These are phyloP conservation scores for Colletotrichum viniferum DNA, from an alignment of 2,329 filamentous ascomycete species.

Conservation along the genomic window DNA sequence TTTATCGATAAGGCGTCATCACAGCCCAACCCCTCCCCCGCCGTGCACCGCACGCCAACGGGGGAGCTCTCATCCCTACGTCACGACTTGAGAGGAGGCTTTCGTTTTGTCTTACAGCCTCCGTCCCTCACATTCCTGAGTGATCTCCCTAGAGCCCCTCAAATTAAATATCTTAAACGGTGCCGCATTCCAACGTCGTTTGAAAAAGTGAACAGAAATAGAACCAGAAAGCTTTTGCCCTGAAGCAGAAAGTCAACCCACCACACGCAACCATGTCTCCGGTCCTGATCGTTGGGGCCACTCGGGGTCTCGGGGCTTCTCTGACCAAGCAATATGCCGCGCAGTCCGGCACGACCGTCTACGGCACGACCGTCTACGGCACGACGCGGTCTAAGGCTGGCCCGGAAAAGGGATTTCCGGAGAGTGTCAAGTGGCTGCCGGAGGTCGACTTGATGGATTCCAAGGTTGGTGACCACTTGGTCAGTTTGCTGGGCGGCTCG, in stretches of 20 bases:
- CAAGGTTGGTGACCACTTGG: constrained; percentile 51
- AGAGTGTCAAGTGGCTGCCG: constrained; percentile 59
- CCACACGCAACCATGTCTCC: constrained; percentile 41
- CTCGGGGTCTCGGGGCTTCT: constrained; percentile 69
- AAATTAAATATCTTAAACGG: not conserved
- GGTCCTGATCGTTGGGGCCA: constrained; percentile 70
- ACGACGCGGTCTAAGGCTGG: constrained; percentile 56
- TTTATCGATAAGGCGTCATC: constrained; percentile 21
- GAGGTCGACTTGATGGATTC: constrained; percentile 59
- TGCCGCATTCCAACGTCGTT: constrained; percentile 14
- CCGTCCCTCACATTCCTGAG: not conserved
- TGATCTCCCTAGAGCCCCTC: not conserved
- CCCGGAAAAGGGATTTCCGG: constrained; percentile 43
- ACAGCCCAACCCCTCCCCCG: not conserved
- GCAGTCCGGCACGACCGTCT: constrained; percentile 52
- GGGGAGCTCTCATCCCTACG: not conserved
- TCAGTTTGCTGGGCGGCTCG: constrained; percentile 43
- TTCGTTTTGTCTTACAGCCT: not conserved
- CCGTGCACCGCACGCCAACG: not conserved
- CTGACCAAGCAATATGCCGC: constrained; percentile 63
- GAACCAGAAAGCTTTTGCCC: not conserved
- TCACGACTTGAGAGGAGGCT: not conserved
- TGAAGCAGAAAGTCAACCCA: not conserved
- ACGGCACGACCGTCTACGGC: constrained; percentile 67
- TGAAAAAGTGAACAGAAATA: constrained; percentile 3